A percentile compares a stretch with the other conserved stretches of the same genome.
phyloP scores from a whole-genome alignment of 495 filamentous ascomycete genomes.

The Tuber indicum region DNA sequence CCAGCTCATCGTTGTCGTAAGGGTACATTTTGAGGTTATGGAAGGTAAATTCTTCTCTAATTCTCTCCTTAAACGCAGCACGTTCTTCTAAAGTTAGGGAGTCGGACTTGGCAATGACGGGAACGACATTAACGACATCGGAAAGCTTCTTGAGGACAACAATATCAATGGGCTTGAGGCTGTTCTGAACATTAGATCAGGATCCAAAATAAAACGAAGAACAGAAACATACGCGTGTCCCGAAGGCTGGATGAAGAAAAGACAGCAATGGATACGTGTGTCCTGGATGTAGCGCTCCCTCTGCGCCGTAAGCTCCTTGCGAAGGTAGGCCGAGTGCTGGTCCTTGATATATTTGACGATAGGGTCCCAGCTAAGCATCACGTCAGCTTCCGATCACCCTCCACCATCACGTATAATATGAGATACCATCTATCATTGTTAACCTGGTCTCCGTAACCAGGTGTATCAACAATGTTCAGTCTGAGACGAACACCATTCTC shows the following conservation, averaged over 20 bases:
- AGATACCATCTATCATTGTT: constrained; percentile 72
- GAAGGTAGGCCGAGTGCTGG: constrained; percentile 98
- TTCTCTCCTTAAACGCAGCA: constrained; percentile 92
- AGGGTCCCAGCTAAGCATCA: constrained; percentile 61
- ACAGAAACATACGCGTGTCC: constrained; percentile 68
- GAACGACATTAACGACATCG: constrained; percentile 97
- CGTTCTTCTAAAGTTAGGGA: constrained; percentile 94
- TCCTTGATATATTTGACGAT: constrained; percentile 99
- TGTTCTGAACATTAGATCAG: constrained; percentile 36
- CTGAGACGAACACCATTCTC: constrained; percentile 81
- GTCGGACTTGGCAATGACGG: constrained; percentile 97
- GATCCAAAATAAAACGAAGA: background rate
- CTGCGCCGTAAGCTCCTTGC: constrained; percentile 99
- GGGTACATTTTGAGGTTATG: constrained; percentile 99
- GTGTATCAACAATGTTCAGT: constrained; percentile 74
- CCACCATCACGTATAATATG: background rate
- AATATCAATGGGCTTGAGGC: constrained; percentile 95
- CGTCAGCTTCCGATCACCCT: constrained; percentile 2
- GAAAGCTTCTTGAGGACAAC: constrained; percentile 98
- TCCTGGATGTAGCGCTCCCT: constrained; percentile 98
- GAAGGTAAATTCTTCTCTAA: constrained; percentile 99
- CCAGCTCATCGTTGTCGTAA: constrained; percentile 98
- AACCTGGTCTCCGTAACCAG: constrained; percentile 72
- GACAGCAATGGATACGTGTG: constrained; percentile 97
- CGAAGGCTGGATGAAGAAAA: constrained; percentile 99